Evolutionary conservation across 225 moss, liverwort and hornwort genomes (phyloP), one percentile per base, ranked within the genome.

Genomic region (Antitrichia curtipendula): DNA sequence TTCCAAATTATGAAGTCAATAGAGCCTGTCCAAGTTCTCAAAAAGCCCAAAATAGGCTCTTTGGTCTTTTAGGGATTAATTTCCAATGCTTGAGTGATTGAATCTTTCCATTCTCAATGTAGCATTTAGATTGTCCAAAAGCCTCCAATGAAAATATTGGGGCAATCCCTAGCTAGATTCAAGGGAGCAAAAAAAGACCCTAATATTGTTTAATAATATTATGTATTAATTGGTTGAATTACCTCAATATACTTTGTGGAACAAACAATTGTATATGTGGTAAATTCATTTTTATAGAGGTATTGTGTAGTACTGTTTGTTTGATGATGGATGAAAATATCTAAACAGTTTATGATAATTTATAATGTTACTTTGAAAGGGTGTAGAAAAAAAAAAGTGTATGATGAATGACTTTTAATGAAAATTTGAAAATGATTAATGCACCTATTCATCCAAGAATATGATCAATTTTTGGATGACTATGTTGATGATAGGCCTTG

Each of bases 81-180:
- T 31, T 1, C 10, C 4, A 47, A 15, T 31, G 19, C 1, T 0
- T 3, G 0, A 73, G 10, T 29, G 1, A 18, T 0, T 47, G 0
- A 73, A 49, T 31, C 49, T 49, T 73, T 1, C 12, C 0, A 31
- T 47, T 49, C 4, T 29, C 0, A 49, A 0, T 29, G 12, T 2
- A 31, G 2, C 0, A 11, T 1, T 11, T 31, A 49, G 7, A 1
- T 31, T 31, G 19, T 47, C 1, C 31, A 2, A 2, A 73, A 4
- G 47, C 49, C 12, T 49, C 3, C 0, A 20, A 4, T 32, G 0
- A 49, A 32, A 32, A 32, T 0, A 0, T 31, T 20, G 8, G 4
- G 3, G 1, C 1, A 32, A 8, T 50, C 0, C 0, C 1, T 32
- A 50, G 8, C 6, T 45, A 8, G 45, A 13, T 75, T 34, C 8